Conservation (phyloP, 495 filamentous ascomycete species). For the Aspergillus baeticus region DNA sequence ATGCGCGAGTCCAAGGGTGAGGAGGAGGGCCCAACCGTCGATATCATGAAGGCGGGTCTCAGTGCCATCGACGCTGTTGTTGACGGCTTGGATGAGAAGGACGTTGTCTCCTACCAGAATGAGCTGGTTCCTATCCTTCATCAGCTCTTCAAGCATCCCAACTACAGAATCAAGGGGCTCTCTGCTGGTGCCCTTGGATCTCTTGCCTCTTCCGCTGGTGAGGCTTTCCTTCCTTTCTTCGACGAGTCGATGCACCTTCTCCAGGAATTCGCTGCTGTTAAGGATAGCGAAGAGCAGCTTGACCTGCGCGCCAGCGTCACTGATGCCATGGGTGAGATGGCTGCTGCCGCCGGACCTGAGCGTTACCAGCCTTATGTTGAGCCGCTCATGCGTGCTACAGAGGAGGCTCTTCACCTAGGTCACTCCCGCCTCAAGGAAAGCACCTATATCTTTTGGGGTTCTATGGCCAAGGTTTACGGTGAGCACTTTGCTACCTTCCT, state of each 20-base stretch:
- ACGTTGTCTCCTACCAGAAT: constrained; percentile 75
- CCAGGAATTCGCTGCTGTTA: constrained; percentile 77
- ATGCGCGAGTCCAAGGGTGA: constrained; percentile 64
- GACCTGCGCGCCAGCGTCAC: constrained; percentile 84
- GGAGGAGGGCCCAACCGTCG: constrained; percentile 59
- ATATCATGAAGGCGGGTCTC: constrained; percentile 86
- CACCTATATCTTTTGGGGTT: constrained; percentile 94
- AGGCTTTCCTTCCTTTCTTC: constrained; percentile 87
- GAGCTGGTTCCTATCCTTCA: constrained; percentile 82
- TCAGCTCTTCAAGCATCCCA: constrained; percentile 73
- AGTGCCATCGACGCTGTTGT: constrained; percentile 89
- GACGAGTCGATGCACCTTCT: constrained; percentile 82
- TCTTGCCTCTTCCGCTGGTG: constrained; percentile 78
- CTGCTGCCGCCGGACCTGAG: constrained; percentile 79
- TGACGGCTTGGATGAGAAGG: constrained; percentile 81
- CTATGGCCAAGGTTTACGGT: constrained; percentile 89
- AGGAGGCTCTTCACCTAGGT: constrained; percentile 86
- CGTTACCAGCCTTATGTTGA: constrained; percentile 87
- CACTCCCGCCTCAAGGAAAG: constrained; percentile 90
- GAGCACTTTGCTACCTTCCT: constrained; percentile 89
- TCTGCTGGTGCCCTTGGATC: constrained; percentile 88
- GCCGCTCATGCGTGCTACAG: constrained; percentile 83
- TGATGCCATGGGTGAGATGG: constrained; percentile 90
- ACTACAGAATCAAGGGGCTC: constrained; percentile 85
- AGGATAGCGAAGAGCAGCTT: constrained; percentile 86